Evolutionary conservation across 305 asterid genomes (phyloP).

Genomic region (Fraxinus xanthoxyloides): DNA sequence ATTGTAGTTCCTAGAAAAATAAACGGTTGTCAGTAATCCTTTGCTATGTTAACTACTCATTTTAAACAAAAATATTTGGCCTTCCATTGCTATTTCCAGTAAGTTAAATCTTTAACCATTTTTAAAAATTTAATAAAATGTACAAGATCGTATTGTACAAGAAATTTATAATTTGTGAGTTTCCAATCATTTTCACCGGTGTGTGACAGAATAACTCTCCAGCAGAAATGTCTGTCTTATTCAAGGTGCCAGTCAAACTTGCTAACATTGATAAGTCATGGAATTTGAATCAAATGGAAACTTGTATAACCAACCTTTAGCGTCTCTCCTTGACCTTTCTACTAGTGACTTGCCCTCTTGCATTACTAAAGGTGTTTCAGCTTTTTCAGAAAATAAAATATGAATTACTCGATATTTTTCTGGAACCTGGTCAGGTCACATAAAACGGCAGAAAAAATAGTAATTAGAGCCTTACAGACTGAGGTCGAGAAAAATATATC

Average conservation of each 20-base stretch:
- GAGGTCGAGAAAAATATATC: neutral
- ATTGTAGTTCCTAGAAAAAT: neutral
- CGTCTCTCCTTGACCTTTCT: neutral
- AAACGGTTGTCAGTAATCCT: too few species aligned
- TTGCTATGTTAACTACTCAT: neutral
- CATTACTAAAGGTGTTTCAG: neutral
- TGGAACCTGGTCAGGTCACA: neutral
- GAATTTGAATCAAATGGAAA: neutral
- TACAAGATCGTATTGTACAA: neutral
- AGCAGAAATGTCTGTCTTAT: neutral
- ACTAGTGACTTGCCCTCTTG: neutral
- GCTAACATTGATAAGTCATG: neutral
- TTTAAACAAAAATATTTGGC: neutral
- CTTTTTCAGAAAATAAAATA: neutral
- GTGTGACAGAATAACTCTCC: neutral
- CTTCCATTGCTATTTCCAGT: neutral
- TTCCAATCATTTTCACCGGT: slow-evolving; percentile 6
- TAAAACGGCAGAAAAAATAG: neutral
- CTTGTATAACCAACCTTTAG: neutral
- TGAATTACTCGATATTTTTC: neutral
- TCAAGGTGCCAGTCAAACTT: neutral
- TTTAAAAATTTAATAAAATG: too few species aligned
- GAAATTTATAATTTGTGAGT: too few species aligned
- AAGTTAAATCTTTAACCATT: slow-evolving; percentile 20
- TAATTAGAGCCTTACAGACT: neutral